A percentile compares a stretch with the other conserved stretches of the same genome.
phyloP scores from a whole-genome alignment of 805 yeast species.

The Jamesozyma jinghongensis region DNA sequence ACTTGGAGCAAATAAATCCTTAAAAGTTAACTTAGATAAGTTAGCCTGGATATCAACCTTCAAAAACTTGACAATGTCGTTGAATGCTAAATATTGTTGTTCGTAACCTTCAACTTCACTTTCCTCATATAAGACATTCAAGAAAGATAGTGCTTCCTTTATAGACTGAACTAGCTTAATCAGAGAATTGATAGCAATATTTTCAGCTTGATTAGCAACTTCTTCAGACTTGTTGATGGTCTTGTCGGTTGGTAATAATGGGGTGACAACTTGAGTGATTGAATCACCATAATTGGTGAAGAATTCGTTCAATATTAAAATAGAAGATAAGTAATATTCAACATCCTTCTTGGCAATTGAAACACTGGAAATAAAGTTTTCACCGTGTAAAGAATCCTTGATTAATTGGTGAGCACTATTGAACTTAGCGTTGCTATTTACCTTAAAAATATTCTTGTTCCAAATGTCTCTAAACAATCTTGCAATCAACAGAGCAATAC shows the following conservation, averaged over 20 bases:
- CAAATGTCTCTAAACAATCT: slow-evolving; percentile 74
- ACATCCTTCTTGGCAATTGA: slow-evolving; percentile 36
- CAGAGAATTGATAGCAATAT: slow-evolving; percentile 73
- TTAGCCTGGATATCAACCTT: slow-evolving; percentile 59
- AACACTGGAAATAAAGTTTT: slow-evolving; percentile 18
- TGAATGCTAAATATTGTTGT: slow-evolving; percentile 37
- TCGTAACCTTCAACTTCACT: slow-evolving; percentile 34
- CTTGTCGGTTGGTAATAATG: slow-evolving; percentile 45
- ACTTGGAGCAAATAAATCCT: slow-evolving; percentile 67
- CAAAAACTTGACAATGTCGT: slow-evolving; percentile 61
- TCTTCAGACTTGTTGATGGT: slow-evolving; percentile 37
- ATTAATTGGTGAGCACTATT: slow-evolving; percentile 3
- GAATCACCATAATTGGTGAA: slow-evolving; percentile 54
- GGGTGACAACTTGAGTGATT: slow-evolving; percentile 20
- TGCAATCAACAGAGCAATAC: slow-evolving; percentile 68
- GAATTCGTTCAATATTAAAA: slow-evolving; percentile 59
- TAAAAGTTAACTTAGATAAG: slow-evolving; percentile 57
- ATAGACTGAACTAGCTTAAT: slow-evolving; percentile 65
- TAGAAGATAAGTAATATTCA: slow-evolving; percentile 63
- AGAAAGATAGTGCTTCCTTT: slow-evolving; percentile 84
- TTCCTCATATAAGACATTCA: slow-evolving; percentile 74
- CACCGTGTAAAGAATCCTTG: slow-evolving; percentile 5
- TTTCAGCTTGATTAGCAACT: slow-evolving; percentile 79
- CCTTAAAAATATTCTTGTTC: slow-evolving; percentile 57
- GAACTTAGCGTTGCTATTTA: slow-evolving; percentile 19